Percentiles rank a stretch among this genome's conserved stretches.
Evolutionary conservation across 192 early-diverging fungal genomes (phyloP).

Genomic region (Coemansia sp.): DNA sequence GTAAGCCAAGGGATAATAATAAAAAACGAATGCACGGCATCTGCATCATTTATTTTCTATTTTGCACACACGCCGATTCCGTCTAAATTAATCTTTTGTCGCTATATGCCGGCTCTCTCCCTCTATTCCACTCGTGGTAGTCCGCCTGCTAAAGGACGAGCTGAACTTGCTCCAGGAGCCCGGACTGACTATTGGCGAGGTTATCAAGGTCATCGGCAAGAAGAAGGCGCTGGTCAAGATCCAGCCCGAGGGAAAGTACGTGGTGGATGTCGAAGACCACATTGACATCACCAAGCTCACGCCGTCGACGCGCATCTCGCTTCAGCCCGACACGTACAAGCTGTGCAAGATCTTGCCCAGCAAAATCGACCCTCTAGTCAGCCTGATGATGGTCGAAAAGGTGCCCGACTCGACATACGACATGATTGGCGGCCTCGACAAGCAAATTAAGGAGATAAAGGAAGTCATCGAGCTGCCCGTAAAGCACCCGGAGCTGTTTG

Average conservation of each 20-base stretch:
- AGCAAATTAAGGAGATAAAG: constrained; percentile 99
- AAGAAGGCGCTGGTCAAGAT: constrained; percentile 92
- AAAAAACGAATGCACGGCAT: neutral
- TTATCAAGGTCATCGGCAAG: constrained; percentile 98
- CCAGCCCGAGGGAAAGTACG: constrained; percentile 97
- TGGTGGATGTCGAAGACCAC: constrained; percentile 91
- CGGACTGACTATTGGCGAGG: constrained; percentile 95
- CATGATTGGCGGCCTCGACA: constrained; percentile 98
- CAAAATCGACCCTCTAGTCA: constrained; percentile 98
- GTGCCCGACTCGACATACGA: constrained; percentile 99
- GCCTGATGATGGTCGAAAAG: constrained; percentile 99
- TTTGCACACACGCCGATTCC: too few species aligned
- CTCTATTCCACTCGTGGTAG: constrained; percentile 46
- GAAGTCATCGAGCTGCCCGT: constrained; percentile 99
- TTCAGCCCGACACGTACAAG: constrained; percentile 91
- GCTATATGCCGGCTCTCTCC: neutral
- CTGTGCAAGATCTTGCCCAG: constrained; percentile 96
- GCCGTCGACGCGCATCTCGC: constrained; percentile 90
- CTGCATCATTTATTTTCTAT: neutral
- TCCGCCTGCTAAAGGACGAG: constrained; percentile 95
- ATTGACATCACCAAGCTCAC: constrained; percentile 93
- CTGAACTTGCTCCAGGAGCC: constrained; percentile 97
- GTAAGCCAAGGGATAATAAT: constrained; percentile 38
- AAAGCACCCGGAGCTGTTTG: constrained; percentile 99
- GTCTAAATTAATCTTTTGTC: neutral